Evolutionary conservation across 306 rosid genomes (phyloP), one percentile per base, ranked within the genome.

Genomic region (Luffa aegyptiaca): DNA sequence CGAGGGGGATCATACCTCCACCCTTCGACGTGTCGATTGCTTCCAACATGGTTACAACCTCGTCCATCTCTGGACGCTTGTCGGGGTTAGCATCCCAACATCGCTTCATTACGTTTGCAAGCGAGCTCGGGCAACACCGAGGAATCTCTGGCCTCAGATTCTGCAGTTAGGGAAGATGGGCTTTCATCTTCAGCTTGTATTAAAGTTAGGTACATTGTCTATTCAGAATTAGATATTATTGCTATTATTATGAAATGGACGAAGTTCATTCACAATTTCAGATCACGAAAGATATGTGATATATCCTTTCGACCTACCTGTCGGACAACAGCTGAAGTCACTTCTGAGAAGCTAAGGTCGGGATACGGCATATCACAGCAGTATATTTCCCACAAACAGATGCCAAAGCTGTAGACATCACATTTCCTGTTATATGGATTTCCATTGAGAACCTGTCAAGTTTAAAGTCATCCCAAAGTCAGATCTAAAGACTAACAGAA

Each of bases 291-390:
- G 78, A 74, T 14, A 74, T 74, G 21, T 21, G 61, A 74, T 74
- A 4, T 74, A 51, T 74, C 6, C 26, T 45, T 77, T 82, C 56
- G 33, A 81, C 26, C 55, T 89, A 95, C 97, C 94, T 95, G 97
- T 68, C 97, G 86, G 83, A 91, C 99, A 20, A 95, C 97, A 18
- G 96, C 97, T 26, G 99, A 95, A 6, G 99, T 95, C 75, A 95
- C 97, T 90, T 95, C 97, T 5, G 93, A 95, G 88, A 95, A 95
- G 75, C 94, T 95, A 81, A 95, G 99, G 86, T 93, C 97, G 36
- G 97, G 97, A 86, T 95, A 95, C 5, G 99, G 97, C 99, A 95
- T 93, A 88, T 95, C 97, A 57, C 99, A 95, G 84, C 97, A 95
- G 83, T 95, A 95, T 85, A 93, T 95, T 86, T 95, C 97, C 97